Evolutionary conservation across 306 rosid species (phyloP).

Genomic region (Adenanthera pavonina): DNA sequence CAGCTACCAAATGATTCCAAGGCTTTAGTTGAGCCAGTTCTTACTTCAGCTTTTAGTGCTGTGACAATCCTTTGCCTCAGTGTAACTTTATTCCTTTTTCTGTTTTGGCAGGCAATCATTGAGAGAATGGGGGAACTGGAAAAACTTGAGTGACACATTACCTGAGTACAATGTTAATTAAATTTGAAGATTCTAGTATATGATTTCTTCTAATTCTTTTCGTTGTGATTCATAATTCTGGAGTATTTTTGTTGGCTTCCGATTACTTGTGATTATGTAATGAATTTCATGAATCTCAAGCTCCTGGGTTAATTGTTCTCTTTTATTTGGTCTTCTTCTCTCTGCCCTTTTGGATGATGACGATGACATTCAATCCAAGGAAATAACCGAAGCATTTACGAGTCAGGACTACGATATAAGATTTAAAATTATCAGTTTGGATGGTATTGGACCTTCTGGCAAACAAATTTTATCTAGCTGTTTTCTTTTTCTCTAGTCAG

Average conservation of each 20-base stretch:
- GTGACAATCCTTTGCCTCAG: not conserved
- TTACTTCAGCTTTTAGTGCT: slow-evolving; percentile 14
- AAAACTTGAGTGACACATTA: slow-evolving; percentile 50
- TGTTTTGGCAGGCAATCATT: slow-evolving; percentile 55
- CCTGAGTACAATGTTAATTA: not conserved
- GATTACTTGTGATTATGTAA: not conserved
- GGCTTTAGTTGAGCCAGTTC: slow-evolving; percentile 7
- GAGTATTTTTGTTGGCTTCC: not conserved
- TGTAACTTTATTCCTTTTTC: slow-evolving; percentile 18
- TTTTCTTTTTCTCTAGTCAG: too few species aligned
- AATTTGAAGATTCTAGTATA: slow-evolving; percentile 37
- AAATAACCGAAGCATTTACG: slow-evolving; percentile 2
- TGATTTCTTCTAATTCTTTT: slow-evolving; percentile 37
- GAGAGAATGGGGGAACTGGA: slow-evolving; percentile 66
- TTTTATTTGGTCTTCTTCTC: not conserved
- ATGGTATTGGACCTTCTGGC: slow-evolving; percentile 4
- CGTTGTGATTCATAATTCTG: slow-evolving; percentile 36
- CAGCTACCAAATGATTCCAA: not conserved
- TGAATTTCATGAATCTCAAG: slow-evolving; percentile 30
- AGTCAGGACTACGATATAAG: not conserved
- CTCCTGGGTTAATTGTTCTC: slow-evolving; percentile 1
- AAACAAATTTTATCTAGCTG: not conserved
- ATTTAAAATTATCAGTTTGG: not conserved
- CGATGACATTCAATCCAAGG: slow-evolving; percentile 18
- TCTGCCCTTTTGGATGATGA: not conserved